Conservation (phyloP, 2,329 filamentous ascomycete species). For the Incumbomyces delicatus region DNA sequence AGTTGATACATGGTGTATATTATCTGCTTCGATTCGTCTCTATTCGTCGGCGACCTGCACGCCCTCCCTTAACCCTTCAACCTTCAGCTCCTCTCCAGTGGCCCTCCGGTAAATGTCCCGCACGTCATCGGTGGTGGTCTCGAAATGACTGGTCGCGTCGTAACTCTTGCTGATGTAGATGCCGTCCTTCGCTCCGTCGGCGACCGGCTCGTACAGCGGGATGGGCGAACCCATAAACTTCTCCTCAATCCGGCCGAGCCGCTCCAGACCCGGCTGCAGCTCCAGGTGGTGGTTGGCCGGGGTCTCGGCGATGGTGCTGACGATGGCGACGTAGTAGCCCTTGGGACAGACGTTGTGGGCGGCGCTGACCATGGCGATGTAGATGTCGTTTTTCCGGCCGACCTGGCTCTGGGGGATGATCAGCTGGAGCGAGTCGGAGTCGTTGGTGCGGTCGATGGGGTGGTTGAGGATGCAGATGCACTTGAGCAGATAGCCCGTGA, state of each 20-base stretch:
- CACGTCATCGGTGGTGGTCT: constrained; percentile 87
- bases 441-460: constrained; percentile 79
- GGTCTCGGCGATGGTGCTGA: constrained; percentile 91
- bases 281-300: constrained; percentile 91
- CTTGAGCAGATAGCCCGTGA: constrained; percentile 82
- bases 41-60: constrained; percentile 32
- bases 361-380: constrained; percentile 89
- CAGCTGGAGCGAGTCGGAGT: constrained; percentile 81
- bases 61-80: constrained; percentile 76
- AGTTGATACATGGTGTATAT: too few relatives aligned
- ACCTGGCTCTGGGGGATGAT: constrained; percentile 98
- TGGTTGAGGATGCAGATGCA: constrained; percentile 97
- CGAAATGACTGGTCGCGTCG: constrained; percentile 94
- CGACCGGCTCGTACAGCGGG: constrained; percentile 83
- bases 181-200: constrained; percentile 73
- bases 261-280: constrained; percentile 82
- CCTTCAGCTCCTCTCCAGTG: constrained; percentile 73
- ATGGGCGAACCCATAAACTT: constrained; percentile 92
- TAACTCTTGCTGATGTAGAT: constrained; percentile 99
- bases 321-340: constrained; percentile 97
- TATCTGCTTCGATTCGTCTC: not conserved
- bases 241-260: constrained; percentile 88
- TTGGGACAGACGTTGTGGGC: constrained; percentile 98
- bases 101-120: constrained; percentile 83
- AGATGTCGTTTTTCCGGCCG: constrained; percentile 94